Evolutionary conservation across 2,329 filamentous ascomycete genomes (phyloP).

Genomic region (Trichoderma sp.): DNA sequence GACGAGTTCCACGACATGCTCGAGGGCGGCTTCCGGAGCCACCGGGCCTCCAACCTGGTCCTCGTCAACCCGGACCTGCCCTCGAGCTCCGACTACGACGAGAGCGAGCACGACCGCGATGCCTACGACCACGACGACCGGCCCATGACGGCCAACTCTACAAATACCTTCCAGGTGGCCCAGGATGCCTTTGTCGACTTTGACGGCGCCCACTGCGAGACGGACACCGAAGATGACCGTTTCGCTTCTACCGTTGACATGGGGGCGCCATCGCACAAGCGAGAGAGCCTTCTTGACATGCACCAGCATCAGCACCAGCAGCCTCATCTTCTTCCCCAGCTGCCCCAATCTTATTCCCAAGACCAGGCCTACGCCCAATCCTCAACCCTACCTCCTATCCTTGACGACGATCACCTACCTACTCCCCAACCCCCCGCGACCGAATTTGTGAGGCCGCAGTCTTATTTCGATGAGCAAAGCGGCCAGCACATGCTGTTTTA

Average conservation of each 20-base stretch:
- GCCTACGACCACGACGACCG: slow-evolving; percentile 29
- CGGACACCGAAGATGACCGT: slow-evolving; percentile 45
- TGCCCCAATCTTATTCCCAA: not conserved
- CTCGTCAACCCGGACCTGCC: slow-evolving; percentile 26
- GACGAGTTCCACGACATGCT: slow-evolving; percentile 43
- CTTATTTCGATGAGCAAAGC: slow-evolving; percentile 64
- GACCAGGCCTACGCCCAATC: too few species aligned
- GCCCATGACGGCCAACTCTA: slow-evolving; percentile 54
- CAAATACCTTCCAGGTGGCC: slow-evolving; percentile 66
- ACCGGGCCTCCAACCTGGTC: slow-evolving; percentile 18
- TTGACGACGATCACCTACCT: slow-evolving; percentile 27
- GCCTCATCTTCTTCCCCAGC: not conserved
- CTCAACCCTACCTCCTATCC: not conserved
- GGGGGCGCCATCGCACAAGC: slow-evolving; percentile 22
- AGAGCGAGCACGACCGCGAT: slow-evolving; percentile 33
- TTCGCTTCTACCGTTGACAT: slow-evolving; percentile 29
- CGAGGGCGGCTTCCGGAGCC: slow-evolving; percentile 32
- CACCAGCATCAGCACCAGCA: slow-evolving; percentile 8
- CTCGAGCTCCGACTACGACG: not conserved
- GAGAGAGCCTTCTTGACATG: slow-evolving; percentile 23
- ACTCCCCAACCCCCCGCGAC: slow-evolving; percentile 35
- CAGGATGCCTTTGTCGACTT: slow-evolving; percentile 76
- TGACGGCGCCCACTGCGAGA: slow-evolving; percentile 75
- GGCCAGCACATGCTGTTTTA: slow-evolving; percentile 90
- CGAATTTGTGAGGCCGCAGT: slow-evolving; percentile 49